Conservation (phyloP, 805 yeast genomes). For the Candida patagonica region DNA sequence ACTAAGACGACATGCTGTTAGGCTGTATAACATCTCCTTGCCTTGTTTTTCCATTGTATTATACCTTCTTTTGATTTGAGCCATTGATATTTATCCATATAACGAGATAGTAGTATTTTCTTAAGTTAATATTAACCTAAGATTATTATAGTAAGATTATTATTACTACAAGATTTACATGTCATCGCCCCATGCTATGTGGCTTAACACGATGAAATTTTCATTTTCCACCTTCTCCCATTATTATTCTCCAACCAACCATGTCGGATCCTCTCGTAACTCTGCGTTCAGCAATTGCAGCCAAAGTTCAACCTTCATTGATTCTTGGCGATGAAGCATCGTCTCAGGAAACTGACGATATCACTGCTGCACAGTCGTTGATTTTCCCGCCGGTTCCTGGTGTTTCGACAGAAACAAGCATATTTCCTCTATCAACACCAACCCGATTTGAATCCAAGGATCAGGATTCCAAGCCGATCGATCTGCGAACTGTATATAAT, state of each 20-base stretch:
- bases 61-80: no score
- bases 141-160: no score
- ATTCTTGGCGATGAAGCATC: conserved; percentile 12
- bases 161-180: no score
- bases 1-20: conserved; percentile 18
- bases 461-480: conserved; percentile 14
- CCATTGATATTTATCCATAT: no score
- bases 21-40: no score
- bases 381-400: conserved; percentile 22
- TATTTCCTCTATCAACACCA: conserved; percentile 33
- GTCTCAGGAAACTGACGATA: conserved; percentile 27
- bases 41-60: no score
- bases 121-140: no score
- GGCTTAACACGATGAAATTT: no score
- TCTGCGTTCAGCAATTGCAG: conserved; percentile 26
- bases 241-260: no score
- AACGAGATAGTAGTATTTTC: no score
- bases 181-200: no score
- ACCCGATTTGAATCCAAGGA: conserved; percentile 40
- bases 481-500: conserved; percentile 54
- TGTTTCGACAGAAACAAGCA: conserved; percentile 9
- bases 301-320: conserved; percentile 19
- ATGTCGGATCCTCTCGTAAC: conserved; percentile 23
- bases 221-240: no score
- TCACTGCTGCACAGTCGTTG: conserved; percentile 29